Percentiles rank a stretch among this genome's conserved stretches.
These are phyloP conservation scores for Penicillium waksmanii DNA, from an alignment of 495 filamentous ascomycete genomes.

Conservation along the genomic window DNA sequence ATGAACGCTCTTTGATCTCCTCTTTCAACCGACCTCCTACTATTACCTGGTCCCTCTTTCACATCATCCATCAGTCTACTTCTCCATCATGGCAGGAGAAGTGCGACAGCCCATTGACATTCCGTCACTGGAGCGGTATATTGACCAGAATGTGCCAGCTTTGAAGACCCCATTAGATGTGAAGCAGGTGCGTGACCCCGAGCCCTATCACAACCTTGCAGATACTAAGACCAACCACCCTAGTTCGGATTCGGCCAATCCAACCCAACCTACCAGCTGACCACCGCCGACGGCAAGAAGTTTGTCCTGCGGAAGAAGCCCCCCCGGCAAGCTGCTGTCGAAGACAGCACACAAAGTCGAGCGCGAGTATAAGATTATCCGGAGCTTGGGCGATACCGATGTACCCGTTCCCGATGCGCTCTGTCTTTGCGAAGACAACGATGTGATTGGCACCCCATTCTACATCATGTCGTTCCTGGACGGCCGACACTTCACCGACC, in stretches of 20 bases:
- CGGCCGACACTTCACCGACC: slow-evolving; percentile 89
- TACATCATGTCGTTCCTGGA: slow-evolving; percentile 96
- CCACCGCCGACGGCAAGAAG: slow-evolving; percentile 62
- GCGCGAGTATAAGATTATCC: slow-evolving; percentile 89
- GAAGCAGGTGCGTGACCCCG: slow-evolving; percentile 69
- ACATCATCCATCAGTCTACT: neutral
- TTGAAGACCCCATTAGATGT: slow-evolving; percentile 82
- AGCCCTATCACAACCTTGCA: neutral
- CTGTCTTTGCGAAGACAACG: slow-evolving; percentile 80
- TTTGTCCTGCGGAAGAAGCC: slow-evolving; percentile 96
- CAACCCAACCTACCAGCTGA: slow-evolving; percentile 94
- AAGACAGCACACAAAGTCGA: slow-evolving; percentile 96
- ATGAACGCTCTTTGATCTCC: neutral
- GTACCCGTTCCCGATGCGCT: slow-evolving; percentile 87
- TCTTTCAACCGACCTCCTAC: neutral
- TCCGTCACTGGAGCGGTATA: slow-evolving; percentile 73
- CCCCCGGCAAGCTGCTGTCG: slow-evolving; percentile 81
- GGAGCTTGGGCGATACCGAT: slow-evolving; percentile 75
- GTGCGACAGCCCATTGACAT: slow-evolving; percentile 89
- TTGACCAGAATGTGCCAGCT: slow-evolving; percentile 72
- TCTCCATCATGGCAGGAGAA: slow-evolving; percentile 75
- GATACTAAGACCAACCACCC: slow-evolving; percentile 12
- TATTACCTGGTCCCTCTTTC: neutral
- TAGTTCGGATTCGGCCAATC: slow-evolving; percentile 97
- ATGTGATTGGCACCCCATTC: slow-evolving; percentile 85